Evolutionary conservation across 2,329 filamentous ascomycete species (phyloP), one percentile per base, ranked within the genome.

Genomic region (Talaromyces sp.): DNA sequence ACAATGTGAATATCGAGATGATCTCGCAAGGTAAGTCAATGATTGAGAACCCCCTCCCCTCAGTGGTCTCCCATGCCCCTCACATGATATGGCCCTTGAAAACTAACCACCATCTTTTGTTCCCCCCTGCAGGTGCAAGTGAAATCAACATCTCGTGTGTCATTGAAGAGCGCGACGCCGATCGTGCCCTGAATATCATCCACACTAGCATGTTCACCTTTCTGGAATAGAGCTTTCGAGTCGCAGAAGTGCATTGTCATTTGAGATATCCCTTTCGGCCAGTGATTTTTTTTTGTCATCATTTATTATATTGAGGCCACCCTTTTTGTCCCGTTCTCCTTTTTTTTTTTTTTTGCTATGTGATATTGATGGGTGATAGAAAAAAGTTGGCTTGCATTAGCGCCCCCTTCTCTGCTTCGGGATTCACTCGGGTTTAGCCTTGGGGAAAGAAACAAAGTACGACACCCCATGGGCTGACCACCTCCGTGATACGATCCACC

Each of bases 111-210:
- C 22, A 43, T 57, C 36, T 55, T 56, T 35, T 51, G 47, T 49
- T 46, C 49, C 47, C 52, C 52, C 56, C 56, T 62, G 20, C 62
- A 96, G 91, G 92, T 66, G 94, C 94, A 22, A 97, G 92, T 70
- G 94, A 99, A 79, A 99, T 99, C 76, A 99, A 97, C 73, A 99
- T 99, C 55, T 96, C 91, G 10, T 99, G 94, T 69, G 94, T 99
- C 41, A 96, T 99, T 70, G 91, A 95, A 66, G 90, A 91, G 62
- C 82, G 87, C 61, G 91, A 97, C 69, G 92, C 94, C 19, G 91
- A 92, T 63, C 86, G 94, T 62, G 94, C 94, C 29, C 88, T 99
- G 81, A 97, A 95, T 70, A 91, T 97, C 66, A 82, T 99, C 60
- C 94, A 99, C 72, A 97, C 94, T 17, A 93, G 92, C 77, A 84